Evolutionary conservation across 208 protist species (phyloP).

Genomic region (Entamoeba moshkovskii): DNA sequence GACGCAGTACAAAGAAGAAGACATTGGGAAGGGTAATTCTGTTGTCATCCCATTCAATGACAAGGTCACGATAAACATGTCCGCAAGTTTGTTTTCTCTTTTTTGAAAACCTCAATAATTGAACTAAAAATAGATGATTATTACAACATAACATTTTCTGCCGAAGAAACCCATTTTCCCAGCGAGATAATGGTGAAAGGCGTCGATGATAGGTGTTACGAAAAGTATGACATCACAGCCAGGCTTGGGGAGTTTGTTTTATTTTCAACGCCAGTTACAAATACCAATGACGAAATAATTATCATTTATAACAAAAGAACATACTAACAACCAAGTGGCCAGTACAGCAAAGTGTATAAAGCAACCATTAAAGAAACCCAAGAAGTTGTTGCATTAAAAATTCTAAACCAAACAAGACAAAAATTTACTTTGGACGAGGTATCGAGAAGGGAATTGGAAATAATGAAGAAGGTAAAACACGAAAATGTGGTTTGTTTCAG

Average conservation of each 20-base stretch:
- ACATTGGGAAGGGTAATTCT: background rate
- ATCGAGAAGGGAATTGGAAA: slow-evolving; percentile 28
- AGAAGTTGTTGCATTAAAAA: slow-evolving; percentile 42
- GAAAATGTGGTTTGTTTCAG: background rate
- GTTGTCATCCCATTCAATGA: background rate
- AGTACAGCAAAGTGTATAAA: slow-evolving; percentile 7
- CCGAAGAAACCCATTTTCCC: background rate
- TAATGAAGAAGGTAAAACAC: background rate
- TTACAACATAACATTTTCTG: background rate
- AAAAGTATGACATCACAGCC: background rate
- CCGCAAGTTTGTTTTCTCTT: background rate
- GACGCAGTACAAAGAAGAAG: background rate
- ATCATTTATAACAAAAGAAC: no score
- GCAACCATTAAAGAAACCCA: slow-evolving; percentile 3
- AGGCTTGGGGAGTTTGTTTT: background rate
- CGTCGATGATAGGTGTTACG: background rate
- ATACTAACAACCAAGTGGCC: background rate
- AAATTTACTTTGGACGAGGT: slow-evolving; percentile 38
- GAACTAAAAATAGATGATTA: background rate
- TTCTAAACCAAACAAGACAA: slow-evolving; percentile 38
- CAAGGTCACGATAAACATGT: background rate
- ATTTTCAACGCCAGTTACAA: no score
- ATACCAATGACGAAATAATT: no score
- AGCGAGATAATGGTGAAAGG: background rate
- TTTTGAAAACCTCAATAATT: background rate